A percentile compares a stretch with the other conserved stretches of the same genome.
phyloP scores from a whole-genome alignment of 371 early-diverging fungal genomes.

The Homolaphlyctis polyrhiza region DNA sequence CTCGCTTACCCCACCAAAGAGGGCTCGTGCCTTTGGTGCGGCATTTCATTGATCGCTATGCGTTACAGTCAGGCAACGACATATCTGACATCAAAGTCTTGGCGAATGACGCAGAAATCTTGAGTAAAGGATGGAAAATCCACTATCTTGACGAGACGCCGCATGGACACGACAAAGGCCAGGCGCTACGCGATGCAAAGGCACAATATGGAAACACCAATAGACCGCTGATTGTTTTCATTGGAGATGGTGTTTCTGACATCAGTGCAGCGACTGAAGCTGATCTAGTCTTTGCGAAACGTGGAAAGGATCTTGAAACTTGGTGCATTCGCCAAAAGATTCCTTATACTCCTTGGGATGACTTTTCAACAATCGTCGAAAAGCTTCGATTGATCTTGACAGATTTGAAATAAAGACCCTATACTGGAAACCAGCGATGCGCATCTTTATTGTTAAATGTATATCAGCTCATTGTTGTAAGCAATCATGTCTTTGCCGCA shows the following conservation, averaged over 20 bases:
- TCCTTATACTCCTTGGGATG: conserved; percentile 47
- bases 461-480: too few relatives aligned
- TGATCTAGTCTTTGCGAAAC: conserved; percentile 59
- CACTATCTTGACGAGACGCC: conserved; percentile 52
- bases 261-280: conserved; percentile 64
- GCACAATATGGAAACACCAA: conserved; percentile 13
- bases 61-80: conserved; percentile 31
- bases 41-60: conserved; percentile 42
- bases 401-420: too few relatives aligned
- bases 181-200: conserved; percentile 5
- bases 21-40: too few relatives aligned
- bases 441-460: too few relatives aligned
- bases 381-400: too few relatives aligned
- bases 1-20: too few relatives aligned
- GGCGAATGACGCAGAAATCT: conserved; percentile 41
- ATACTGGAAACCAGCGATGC: too few relatives aligned
- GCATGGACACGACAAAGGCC: conserved; percentile 56
- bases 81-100: too few relatives aligned
- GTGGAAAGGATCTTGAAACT: conserved; percentile 55
- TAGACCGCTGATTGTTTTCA: conserved; percentile 51
- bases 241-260: conserved; percentile 68
- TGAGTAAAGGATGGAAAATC: conserved; percentile 48
- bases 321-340: conserved; percentile 54
- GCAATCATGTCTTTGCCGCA: too few relatives aligned
- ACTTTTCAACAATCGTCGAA: conserved; percentile 25